Evolutionary conservation across 2,329 filamentous ascomycete genomes (phyloP), one percentile per base, ranked within the genome.

Genomic region (Exserohilum turcica): DNA sequence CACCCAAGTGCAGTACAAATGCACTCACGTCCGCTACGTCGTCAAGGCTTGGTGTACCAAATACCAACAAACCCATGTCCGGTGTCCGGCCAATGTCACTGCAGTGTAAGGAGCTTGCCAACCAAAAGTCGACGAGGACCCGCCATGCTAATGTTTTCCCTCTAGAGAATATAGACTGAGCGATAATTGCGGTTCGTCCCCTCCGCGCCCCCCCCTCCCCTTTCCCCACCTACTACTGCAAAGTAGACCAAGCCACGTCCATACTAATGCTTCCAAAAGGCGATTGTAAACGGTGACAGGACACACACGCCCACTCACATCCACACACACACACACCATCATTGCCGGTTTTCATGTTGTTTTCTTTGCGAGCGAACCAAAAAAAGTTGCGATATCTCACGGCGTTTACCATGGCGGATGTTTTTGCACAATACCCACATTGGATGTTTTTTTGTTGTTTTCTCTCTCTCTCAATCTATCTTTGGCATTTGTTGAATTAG

Each of bases 1-100:
- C 61, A 84, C 79, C 18, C 79, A 84, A 70, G 82, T 85, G 48
- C 79, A 83, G 55, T 85, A 82, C 66, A 75, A 77, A 35, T 85
- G 82, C 70, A 77, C 77, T 43, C 82, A 85, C 69, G 71, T 81
- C 52, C 77, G 82, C 29, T 84, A 79, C 61, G 80, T 79, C 7
- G 82, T 84, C 39, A 76, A 80, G 58, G 80, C 80, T 15, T 84
- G 82, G 82, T 84, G 82, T 74, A 73, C 75, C 50, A 79, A 76
- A 64, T 80, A 80, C 52, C 78, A 80, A 70, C 78, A 80, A 60
- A 82, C 82, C 28, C 82, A 84, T 59, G 79, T 78, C 57, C 74
- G 82, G 55, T 85, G 82, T 69, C 79, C 79, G 18, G 78, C 80
- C 13, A 82, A 83, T 56, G 78, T 85, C 27, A 81, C 82, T 45